phyloP scores from a whole-genome alignment of 352 stramenopile genomes.

The Phytophthora kernoviae region DNA sequence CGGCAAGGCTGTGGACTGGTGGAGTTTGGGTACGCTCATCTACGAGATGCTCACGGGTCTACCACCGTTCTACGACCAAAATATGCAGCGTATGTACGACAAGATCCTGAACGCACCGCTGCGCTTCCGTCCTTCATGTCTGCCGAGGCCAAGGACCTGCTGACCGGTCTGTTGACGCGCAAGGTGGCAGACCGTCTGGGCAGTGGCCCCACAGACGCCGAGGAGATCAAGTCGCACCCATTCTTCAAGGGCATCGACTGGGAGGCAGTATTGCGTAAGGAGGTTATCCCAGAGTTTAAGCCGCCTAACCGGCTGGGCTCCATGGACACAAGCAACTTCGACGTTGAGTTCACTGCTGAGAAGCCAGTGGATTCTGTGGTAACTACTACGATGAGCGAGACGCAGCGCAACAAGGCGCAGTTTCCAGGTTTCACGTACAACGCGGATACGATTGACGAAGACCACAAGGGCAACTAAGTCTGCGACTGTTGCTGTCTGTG shows the following conservation, averaged over 20 bases:
- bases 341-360: conserved; percentile 93
- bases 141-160: conserved; percentile 84
- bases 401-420: conserved; percentile 90
- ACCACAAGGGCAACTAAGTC: conserved; percentile 82
- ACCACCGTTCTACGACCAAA: conserved; percentile 94
- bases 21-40: conserved; percentile 92
- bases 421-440: conserved; percentile 92
- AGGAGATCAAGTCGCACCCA: conserved; percentile 93
- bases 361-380: conserved; percentile 91
- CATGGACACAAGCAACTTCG: conserved; percentile 95
- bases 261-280: conserved; percentile 87
- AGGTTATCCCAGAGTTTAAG: conserved; percentile 92
- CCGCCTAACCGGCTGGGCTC: conserved; percentile 86
- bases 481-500: conserved; percentile 10
- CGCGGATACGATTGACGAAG: conserved; percentile 86
- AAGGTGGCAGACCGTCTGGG: conserved; percentile 90
- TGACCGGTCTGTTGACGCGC: conserved; percentile 84
- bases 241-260: conserved; percentile 95
- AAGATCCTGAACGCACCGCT: conserved; percentile 93
- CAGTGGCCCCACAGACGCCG: conserved; percentile 83
- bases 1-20: conserved; percentile 91
- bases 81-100: conserved; percentile 95
- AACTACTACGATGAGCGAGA: conserved; percentile 91
- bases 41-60: conserved; percentile 95
- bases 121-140: conserved; percentile 92